Base-by-base conservation (phyloP, 2,329 filamentous ascomycete genomes). In the Lasiodiplodia sp. region DNA sequence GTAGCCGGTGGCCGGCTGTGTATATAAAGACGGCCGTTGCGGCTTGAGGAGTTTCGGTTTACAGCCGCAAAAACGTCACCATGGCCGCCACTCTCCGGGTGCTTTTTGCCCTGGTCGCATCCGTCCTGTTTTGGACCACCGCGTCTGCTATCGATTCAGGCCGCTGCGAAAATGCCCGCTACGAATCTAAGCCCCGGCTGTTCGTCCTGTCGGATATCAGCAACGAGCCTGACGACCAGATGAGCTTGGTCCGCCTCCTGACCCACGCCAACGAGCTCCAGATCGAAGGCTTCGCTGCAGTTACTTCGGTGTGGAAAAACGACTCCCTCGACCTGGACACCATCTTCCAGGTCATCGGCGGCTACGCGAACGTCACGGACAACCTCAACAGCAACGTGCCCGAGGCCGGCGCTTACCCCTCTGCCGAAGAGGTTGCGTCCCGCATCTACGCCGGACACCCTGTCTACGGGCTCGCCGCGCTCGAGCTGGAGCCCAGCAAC, bases 361-460 rank as follows among this genome's bases (percentile, higher is more conserved):
- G 71, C 2, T 79, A 78, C 53, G 72, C 69, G n/a, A 71, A 77
- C 7, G 74, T 75, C 4, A 70, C 72, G n/a, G 78, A 82, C 23
- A 87, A 83, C 66, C 79, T 87, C 25, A 75, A 77, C 55, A 60
- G 68, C 0, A 83, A 87, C 69, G 81, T 73, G 0, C 74, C 72
- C 8, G 69, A 68, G 4, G 53, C 14, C 25, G 70, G 62, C 12
- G 49, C 63, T 0, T 78, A 77, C 47, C 76, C 76, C 11, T 63
- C 72, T 7, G 72, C 73, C 7, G 70, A 71, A 1, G 60, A 70
- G 10, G 60, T 74, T 6, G 51, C 69, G 8, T 25, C 49, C 21
- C 71, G 69, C n/a, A 58, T 69, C 14, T 63, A 65, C 31, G 78
- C 66, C 78, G 84, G 18, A 72, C 81, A 72, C 67, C 72, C 77